Percentiles rank a stretch among this genome's conserved stretches.
These are phyloP conservation scores for Limnanthes douglasii DNA, from an alignment of 345 rosid genomes.

Conservation along the genomic window DNA sequence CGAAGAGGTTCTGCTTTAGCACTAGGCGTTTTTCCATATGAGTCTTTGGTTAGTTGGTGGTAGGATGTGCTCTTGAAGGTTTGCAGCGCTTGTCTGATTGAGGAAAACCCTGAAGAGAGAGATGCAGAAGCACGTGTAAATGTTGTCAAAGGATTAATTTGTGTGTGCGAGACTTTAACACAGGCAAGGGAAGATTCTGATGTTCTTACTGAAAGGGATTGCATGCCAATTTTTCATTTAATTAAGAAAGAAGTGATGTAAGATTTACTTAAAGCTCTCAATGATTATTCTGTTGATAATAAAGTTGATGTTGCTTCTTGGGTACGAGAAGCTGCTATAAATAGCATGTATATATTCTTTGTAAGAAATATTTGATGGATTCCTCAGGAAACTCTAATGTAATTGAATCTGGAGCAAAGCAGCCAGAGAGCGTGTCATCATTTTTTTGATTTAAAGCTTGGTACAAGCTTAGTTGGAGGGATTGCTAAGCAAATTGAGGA, in stretches of 20 bases:
- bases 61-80: constrained; percentile 57
- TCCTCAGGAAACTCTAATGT: constrained; percentile 7
- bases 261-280: constrained; percentile 66
- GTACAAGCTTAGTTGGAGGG: constrained; percentile 39
- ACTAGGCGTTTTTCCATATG: constrained; percentile 66
- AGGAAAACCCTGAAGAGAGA: constrained; percentile 84
- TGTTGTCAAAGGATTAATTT: constrained; percentile 79
- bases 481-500: constrained; percentile 81
- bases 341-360: constrained; percentile 75
- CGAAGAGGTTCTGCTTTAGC: constrained; percentile 91
- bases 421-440: constrained; percentile 6
- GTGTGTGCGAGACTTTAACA: constrained; percentile 72
- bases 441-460: constrained; percentile 51
- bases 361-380: constrained; percentile 17
- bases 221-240: constrained; percentile 30
- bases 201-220: constrained; percentile 18
- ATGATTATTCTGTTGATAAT: constrained; percentile 89
- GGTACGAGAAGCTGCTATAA: constrained; percentile 96
- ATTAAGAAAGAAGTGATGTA: constrained; percentile 76
- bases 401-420: constrained; percentile 9
- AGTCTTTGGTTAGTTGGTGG: constrained; percentile 47
- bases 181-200: constrained; percentile 17
- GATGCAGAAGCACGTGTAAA: constrained; percentile 95
- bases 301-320: constrained; percentile 98
- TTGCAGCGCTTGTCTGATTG: constrained; percentile 54